Conservation (phyloP, 2,329 filamentous ascomycete genomes). For the Penicillium oxalicum region DNA sequence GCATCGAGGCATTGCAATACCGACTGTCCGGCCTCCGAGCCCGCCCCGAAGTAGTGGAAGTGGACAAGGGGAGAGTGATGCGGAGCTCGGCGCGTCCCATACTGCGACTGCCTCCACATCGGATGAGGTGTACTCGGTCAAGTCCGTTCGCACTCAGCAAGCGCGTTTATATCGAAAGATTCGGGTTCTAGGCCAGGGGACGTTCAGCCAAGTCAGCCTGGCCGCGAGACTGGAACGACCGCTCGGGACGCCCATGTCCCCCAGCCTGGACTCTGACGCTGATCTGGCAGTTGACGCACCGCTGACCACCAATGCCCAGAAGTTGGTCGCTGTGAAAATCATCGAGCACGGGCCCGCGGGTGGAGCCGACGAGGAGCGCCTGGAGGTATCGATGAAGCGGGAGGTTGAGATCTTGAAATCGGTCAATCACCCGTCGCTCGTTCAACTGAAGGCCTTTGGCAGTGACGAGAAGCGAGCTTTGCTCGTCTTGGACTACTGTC, state of each 20-base stretch:
- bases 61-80: conserved; percentile 48
- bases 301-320: conserved; percentile 55
- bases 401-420: conserved; percentile 90
- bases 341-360: conserved; percentile 92
- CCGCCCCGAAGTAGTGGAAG: conserved; percentile 70
- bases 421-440: conserved; percentile 81
- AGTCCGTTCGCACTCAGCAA: conserved; percentile 61
- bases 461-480: conserved; percentile 77
- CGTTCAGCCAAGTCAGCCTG: conserved; percentile 89
- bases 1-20: conserved; percentile 63
- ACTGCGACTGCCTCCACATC: conserved; percentile 14
- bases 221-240: conserved; percentile 68
- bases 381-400: conserved; percentile 88
- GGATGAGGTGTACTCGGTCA: conserved; percentile 64
- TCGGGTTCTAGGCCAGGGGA: conserved; percentile 79
- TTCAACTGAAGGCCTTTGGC: conserved; percentile 87
- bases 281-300: conserved; percentile 5
- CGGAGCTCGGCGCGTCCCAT: conserved; percentile 30
- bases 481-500: conserved; percentile 83
- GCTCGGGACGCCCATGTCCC: conserved; percentile 30
- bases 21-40: conserved; percentile 62
- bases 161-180: conserved; percentile 72
- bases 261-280: conserved; percentile 3
- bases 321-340: conserved; percentile 88
- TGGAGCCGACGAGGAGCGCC: conserved; percentile 83